Evolutionary conservation across 1,284 basidiomycete species (phyloP).

Genomic region (Heliocybe sulcata): DNA sequence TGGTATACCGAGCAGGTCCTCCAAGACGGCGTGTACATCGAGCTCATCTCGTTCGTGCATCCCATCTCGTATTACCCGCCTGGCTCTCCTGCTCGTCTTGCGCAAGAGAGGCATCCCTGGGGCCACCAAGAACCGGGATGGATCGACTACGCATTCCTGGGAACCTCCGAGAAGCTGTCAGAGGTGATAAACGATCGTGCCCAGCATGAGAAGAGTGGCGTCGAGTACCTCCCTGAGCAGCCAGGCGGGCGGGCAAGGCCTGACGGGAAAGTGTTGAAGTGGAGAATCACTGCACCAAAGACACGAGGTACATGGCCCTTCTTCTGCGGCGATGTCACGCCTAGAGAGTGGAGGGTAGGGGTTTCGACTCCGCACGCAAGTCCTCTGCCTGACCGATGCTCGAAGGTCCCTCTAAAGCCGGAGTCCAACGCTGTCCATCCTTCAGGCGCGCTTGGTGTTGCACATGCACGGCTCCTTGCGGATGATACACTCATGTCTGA

Average conservation of each 20-base stretch:
- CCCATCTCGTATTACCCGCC: constrained; percentile 42
- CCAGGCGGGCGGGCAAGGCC: constrained; percentile 42
- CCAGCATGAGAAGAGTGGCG: constrained; percentile 22
- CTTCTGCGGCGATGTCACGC: constrained; percentile 66
- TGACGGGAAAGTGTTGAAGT: constrained; percentile 47
- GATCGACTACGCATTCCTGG: constrained; percentile 57
- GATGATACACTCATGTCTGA: constrained; percentile 17
- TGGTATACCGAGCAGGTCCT: constrained; percentile 38
- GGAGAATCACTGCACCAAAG: constrained; percentile 43
- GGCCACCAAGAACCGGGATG: constrained; percentile 43
- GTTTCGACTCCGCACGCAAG: too few species aligned
- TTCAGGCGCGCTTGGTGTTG: constrained; percentile 37
- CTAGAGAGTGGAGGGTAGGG: constrained; percentile 47
- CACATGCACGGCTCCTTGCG: constrained; percentile 35
- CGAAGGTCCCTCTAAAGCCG: constrained; percentile 40
- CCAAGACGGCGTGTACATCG: constrained; percentile 54
- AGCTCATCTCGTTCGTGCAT: constrained; percentile 58
- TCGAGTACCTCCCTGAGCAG: constrained; percentile 34
- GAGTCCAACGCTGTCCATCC: constrained; percentile 37
- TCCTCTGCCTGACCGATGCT: too few species aligned
- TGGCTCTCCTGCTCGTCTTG: constrained; percentile 31
- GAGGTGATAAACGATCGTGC: constrained; percentile 46
- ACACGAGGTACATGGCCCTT: constrained; percentile 45
- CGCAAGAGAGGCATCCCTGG: constrained; percentile 44
- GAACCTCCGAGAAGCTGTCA: constrained; percentile 34